Evolutionary conservation across 2,329 filamentous ascomycete species (phyloP).

Genomic region (Penicillium polonicum): DNA sequence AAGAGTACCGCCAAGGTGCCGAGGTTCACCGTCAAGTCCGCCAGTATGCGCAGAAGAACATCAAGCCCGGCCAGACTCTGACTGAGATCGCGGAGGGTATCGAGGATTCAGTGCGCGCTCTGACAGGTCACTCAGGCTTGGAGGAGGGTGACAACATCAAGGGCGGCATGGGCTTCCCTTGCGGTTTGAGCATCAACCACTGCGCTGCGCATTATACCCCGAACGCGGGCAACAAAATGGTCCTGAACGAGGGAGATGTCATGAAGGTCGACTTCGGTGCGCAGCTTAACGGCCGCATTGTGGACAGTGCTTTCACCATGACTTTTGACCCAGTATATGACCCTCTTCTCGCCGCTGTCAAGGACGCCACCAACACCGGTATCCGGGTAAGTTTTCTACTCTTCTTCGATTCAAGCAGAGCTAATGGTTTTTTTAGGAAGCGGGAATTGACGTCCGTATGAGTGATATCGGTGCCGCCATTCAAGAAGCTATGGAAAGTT

Average conservation of each 20-base stretch:
- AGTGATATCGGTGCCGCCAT: conserved; percentile 80
- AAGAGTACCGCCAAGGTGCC: conserved; percentile 79
- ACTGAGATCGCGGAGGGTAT: conserved; percentile 86
- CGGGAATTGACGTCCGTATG: conserved; percentile 87
- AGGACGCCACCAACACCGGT: conserved; percentile 70
- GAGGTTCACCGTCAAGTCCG: conserved; percentile 87
- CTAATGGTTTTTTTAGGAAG: conserved; percentile 58
- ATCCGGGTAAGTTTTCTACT: conserved; percentile 54
- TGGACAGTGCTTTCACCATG: conserved; percentile 70
- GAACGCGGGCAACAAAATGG: conserved; percentile 79
- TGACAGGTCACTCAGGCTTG: conserved; percentile 74
- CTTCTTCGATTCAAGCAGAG: neutral
- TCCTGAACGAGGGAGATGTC: conserved; percentile 64
- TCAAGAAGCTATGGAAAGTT: conserved; percentile 91
- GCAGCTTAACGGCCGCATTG: conserved; percentile 68
- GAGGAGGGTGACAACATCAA: conserved; percentile 74
- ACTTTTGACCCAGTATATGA: conserved; percentile 68
- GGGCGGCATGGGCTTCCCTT: conserved; percentile 84
- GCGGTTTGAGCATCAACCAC: conserved; percentile 78
- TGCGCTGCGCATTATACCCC: conserved; percentile 85
- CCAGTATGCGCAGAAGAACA: conserved; percentile 75
- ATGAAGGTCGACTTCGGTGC: conserved; percentile 74
- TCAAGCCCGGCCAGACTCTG: conserved; percentile 76
- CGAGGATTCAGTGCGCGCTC: conserved; percentile 73
- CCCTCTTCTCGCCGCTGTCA: conserved; percentile 64